phyloP scores from a whole-genome alignment of 106 monocot genomes.

The Posidonia australis region DNA sequence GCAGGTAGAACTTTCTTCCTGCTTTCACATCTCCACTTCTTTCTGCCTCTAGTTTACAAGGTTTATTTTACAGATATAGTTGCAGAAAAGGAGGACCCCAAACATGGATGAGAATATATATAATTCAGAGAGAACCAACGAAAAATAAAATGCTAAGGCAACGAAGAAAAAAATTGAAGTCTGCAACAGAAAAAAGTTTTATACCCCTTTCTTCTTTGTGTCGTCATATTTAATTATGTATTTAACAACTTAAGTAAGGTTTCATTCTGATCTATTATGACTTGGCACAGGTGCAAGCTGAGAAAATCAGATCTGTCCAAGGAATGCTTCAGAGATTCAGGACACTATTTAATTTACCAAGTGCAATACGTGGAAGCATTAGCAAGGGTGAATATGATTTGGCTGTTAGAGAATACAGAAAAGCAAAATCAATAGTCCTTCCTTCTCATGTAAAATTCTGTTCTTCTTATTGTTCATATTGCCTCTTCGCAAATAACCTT shows the following conservation, averaged over 20 bases:
- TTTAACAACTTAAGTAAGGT: neutral
- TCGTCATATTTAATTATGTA: neutral
- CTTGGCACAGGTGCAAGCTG: slow-evolving; percentile 74
- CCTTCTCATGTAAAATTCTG: slow-evolving; percentile 85
- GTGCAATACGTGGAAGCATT: slow-evolving; percentile 84
- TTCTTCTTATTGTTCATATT: neutral
- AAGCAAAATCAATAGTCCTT: slow-evolving; percentile 99
- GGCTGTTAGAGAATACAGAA: slow-evolving; percentile 97
- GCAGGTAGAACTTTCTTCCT: slow-evolving; percentile 39
- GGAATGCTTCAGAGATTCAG: slow-evolving; percentile 99
- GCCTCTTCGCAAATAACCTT: neutral
- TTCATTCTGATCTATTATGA: slow-evolving; percentile 1
- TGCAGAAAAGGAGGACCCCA: neutral
- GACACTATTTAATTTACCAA: slow-evolving; percentile 92
- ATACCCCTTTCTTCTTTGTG: neutral
- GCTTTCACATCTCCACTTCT: neutral
- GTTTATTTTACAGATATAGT: too few relatives aligned
- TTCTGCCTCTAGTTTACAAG: too few relatives aligned
- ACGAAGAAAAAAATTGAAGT: too few relatives aligned
- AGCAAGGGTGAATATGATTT: slow-evolving; percentile 98
- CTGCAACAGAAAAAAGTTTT: neutral
- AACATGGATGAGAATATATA: neutral
- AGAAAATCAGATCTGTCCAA: slow-evolving; percentile 99
- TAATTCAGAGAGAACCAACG: too few relatives aligned
- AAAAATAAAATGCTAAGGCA: too few relatives aligned